These are phyloP conservation scores for Uncinocarpus reesii DNA, from an alignment of 2,329 filamentous ascomycete genomes.

Conservation along the genomic window DNA sequence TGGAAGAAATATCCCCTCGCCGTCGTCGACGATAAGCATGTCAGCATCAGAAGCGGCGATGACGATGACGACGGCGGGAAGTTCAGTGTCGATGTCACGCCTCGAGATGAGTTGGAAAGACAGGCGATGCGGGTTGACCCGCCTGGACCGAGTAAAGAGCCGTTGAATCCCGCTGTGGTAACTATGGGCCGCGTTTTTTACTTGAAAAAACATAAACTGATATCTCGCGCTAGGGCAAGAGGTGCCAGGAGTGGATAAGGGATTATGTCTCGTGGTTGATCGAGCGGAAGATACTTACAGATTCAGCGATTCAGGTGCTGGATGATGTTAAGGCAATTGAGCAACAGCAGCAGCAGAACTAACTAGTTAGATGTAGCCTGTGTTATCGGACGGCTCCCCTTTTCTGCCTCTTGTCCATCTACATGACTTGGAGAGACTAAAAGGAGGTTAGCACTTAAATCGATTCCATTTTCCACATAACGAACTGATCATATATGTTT, in stretches of 20 bases:
- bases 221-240: background rate
- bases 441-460: too few relatives aligned
- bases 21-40: conserved; percentile 8
- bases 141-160: conserved; percentile 13
- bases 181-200: background rate
- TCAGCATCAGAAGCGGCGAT: conserved; percentile 1
- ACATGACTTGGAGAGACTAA: too few relatives aligned
- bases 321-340: conserved; percentile 4
- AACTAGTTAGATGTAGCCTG: background rate
- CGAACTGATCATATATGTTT: too few relatives aligned
- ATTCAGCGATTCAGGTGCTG: conserved; percentile 4
- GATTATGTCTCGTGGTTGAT: conserved; percentile 15
- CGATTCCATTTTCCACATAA: too few relatives aligned
- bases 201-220: background rate
- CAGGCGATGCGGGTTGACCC: conserved; percentile 14
- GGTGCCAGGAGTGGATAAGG: conserved; percentile 13
- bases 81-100: conserved; percentile 8
- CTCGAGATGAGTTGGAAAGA: conserved; percentile 12
- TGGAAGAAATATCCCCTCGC: conserved; percentile 13
- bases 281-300: conserved; percentile 6
- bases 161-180: conserved; percentile 13
- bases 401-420: too few relatives aligned
- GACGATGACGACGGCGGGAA: background rate
- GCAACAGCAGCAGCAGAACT: background rate
- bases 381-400: too few relatives aligned